Base-by-base conservation (phyloP, 2,329 filamentous ascomycete species). In the Chaetothyriales sp. region DNA sequence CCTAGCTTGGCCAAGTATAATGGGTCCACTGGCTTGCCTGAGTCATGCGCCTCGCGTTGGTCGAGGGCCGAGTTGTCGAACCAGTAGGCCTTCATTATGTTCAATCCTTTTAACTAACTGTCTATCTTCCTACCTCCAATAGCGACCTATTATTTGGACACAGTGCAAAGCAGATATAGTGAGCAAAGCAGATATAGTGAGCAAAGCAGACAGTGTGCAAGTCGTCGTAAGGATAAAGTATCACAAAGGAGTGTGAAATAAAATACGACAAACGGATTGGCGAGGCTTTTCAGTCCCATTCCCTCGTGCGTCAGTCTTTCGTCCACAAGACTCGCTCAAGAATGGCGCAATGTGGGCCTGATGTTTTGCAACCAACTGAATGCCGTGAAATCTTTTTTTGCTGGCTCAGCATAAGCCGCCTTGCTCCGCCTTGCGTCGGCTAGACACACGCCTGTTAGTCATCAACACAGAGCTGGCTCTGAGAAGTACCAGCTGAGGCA, bases 41-140 rank as follows among this genome's bases (percentile, higher is more conserved):
- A 94, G 72, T 95, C 83, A 72, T 98, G 92, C 50, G 86, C 79
- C 44, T 85, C 78, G 65, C 92, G 89, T 73, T 95, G 92, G 77
- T 98, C 92, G 72, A 88, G 89, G 87, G 75, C 73, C 58, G 75
- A 67, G 67, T 85, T 83, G 66, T 85, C 82, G 67, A 75, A 85
- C 77, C 78, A 85, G 70, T 85, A 85, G 57, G 82, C 82, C 65
- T 75, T 82, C 82, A 85, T 85, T 51, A n/a, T 58, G 77, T 61
- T 13, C 15, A 15, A 15, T 40, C 13, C 15, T 10, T 37, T 37
- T 5, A 5, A 15, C 5, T 40, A 40, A 40, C 33, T 4, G 15
- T 4, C 4, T 15, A 5, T 40, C 33, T 40, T 40, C 33, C 13
- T 15, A 40, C 10, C 33, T 40, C 15, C 33, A 40, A 40, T 2